These are phyloP conservation scores for Bolboschoenoplectus hybrid DNA, from an alignment of 202 grass and related monocot genomes.

Conservation along the genomic window DNA sequence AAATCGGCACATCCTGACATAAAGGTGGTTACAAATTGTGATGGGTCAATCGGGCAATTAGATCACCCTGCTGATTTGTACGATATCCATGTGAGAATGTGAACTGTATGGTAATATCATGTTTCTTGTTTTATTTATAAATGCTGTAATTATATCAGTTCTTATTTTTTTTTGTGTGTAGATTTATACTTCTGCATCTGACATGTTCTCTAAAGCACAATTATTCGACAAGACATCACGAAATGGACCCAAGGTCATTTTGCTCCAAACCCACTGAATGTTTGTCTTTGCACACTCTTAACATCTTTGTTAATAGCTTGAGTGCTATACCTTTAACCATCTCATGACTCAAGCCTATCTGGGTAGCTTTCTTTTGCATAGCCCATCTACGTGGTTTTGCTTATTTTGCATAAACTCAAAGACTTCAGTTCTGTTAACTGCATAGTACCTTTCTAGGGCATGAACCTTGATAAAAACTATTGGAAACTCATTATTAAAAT, in stretches of 20 bases:
- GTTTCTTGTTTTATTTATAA: slow-evolving; percentile 10
- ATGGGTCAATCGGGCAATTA: slow-evolving; percentile 58
- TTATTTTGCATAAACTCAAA: not conserved
- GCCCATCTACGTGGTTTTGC: not conserved
- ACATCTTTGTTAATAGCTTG: not conserved
- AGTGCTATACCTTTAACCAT: not conserved
- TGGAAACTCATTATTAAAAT: not conserved
- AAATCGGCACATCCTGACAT: slow-evolving; percentile 81
- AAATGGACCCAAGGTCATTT: slow-evolving; percentile 66
- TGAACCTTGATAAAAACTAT: not conserved
- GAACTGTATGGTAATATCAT: slow-evolving; percentile 26
- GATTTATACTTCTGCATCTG: slow-evolving; percentile 77
- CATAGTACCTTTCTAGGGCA: not conserved
- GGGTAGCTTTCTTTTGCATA: not conserved
- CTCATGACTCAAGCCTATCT: not conserved
- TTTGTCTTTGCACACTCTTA: not conserved
- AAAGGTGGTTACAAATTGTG: slow-evolving; percentile 87
- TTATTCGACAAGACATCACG: slow-evolving; percentile 69
- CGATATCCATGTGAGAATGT: slow-evolving; percentile 81
- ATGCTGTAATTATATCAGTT: slow-evolving; percentile 3
- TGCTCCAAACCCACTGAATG: slow-evolving; percentile 12
- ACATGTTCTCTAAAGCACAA: slow-evolving; percentile 83
- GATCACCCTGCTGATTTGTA: slow-evolving; percentile 82
- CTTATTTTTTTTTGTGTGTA: slow-evolving; percentile 43
- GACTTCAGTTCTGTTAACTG: not conserved